These are phyloP conservation scores for Parmelia sp. DNA, from an alignment of 495 filamentous ascomycete genomes.

Conservation along the genomic window DNA sequence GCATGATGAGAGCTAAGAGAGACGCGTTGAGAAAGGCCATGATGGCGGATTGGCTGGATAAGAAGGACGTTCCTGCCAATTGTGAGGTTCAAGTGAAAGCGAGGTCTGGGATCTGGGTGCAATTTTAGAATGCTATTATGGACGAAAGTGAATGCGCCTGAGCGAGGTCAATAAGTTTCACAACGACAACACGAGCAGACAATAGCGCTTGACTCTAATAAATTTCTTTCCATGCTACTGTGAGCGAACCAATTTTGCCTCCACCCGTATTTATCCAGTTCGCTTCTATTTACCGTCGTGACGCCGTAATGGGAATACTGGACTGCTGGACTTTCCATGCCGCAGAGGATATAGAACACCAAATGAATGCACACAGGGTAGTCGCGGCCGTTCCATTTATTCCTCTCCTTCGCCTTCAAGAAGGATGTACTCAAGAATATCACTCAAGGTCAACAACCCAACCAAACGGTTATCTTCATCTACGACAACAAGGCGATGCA, in stretches of 20 bases:
- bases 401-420: slow-evolving; percentile 70
- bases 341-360: slow-evolving; percentile 29
- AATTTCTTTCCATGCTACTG: neutral
- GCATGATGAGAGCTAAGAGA: slow-evolving; percentile 12
- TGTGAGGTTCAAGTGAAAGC: slow-evolving; percentile 2
- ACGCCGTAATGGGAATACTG: neutral
- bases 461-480: slow-evolving; percentile 79
- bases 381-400: slow-evolving; percentile 6
- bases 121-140: neutral
- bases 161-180: neutral
- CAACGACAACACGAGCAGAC: neutral
- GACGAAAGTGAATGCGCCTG: slow-evolving; percentile 13
- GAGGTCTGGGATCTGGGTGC: neutral
- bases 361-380: slow-evolving; percentile 17
- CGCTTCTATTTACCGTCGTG: slow-evolving; percentile 6
- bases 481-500: slow-evolving; percentile 88
- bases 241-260: slow-evolving; percentile 6
- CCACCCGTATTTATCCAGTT: slow-evolving; percentile 12
- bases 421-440: slow-evolving; percentile 93
- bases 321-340: neutral
- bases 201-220: neutral
- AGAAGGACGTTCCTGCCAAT: slow-evolving; percentile 12
- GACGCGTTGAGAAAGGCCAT: slow-evolving; percentile 4
- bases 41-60: slow-evolving; percentile 3
- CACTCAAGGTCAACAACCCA: slow-evolving; percentile 88